A percentile compares a stretch with the other conserved stretches of the same genome.
phyloP scores from a whole-genome alignment of 1,139 yeast genomes.

The Geotrichum phurueaensis region DNA sequence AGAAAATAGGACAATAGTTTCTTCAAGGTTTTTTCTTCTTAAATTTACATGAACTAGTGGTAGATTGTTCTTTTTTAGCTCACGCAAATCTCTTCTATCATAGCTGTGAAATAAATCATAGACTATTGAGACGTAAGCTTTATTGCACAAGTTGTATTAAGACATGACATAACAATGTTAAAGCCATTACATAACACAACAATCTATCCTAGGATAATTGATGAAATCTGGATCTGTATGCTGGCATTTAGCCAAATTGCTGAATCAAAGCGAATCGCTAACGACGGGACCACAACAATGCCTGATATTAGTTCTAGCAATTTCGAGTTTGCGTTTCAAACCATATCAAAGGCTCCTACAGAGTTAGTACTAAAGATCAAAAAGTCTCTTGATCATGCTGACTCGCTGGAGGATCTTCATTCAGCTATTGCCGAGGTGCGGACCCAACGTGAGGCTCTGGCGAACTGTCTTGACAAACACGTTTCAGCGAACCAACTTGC shows the following conservation, averaged over 20 bases:
- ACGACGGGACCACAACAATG: not conserved
- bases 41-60: too few relatives aligned
- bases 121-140: not conserved
- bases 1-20: too few relatives aligned
- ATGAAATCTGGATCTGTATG: not conserved
- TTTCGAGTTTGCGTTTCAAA: not conserved
- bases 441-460: slow-evolving; percentile 8
- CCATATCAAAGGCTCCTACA: not conserved
- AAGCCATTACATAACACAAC: not conserved
- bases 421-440: slow-evolving; percentile 10
- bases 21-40: too few relatives aligned
- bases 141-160: not conserved
- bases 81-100: too few relatives aligned
- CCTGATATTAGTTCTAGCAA: not conserved
- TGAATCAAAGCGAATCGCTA: not conserved
- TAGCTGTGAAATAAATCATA: not conserved
- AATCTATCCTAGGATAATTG: not conserved
- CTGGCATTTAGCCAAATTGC: not conserved
- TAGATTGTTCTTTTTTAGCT: too few relatives aligned
- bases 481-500: slow-evolving; percentile 12
- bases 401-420: slow-evolving; percentile 14
- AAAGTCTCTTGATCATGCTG: slow-evolving; percentile 14
- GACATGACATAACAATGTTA: not conserved
- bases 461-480: slow-evolving; percentile 11
- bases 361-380: slow-evolving; percentile 8